Base-by-base conservation (phyloP, 352 stramenopile genomes). In the Phytophthora vignae region DNA sequence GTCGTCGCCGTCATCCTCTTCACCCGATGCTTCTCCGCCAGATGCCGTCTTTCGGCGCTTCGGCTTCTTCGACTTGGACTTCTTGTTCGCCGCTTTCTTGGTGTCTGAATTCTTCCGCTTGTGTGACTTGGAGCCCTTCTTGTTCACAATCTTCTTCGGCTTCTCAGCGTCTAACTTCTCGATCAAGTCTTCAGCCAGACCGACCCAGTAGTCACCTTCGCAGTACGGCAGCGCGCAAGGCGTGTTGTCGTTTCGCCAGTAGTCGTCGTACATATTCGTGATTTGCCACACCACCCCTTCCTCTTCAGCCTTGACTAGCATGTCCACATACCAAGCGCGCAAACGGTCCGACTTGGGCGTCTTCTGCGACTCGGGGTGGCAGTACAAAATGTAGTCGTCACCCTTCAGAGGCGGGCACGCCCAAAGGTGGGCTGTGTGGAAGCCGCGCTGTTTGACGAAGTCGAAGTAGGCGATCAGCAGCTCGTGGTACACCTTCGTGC, bases 381-480 rank as follows among this genome's bases (percentile, higher is more conserved):
- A 99, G 74, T 99, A 99, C 56, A 99, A 82, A 64, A 99, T 99
- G 74, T 99, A 99, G 77, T 99, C 98, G 74, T 99, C 98, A 12
- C 98, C 98, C 76, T 99, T 99, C 11, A 99, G 78, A 31, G 98
- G 98, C 25, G 98, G 98, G 83, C 98, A 99, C 25, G 98, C 98
- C 98, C 98, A 99, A 76, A 99, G 94, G 80, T 99, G 98, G 17
- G 97, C 98, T 31, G 97, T 99, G 64, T 98, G 91, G 78, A 99
- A 99, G 2, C 98, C 98, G 44, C 97, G 91, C 42, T 93, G 84
- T 62, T 98, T 98, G 53, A 99, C 96, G 78, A 99, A 99, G 60
- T 99, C 97, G 55, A 99, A 84, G 69, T 99, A 99, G 4, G 96
- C 94, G 56, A 99, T 96, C 22, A 99, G 71, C 64, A 99, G 87